These are phyloP conservation scores for Cyclanthera cordifolia DNA, from an alignment of 306 rosid genomes.

Conservation along the genomic window DNA sequence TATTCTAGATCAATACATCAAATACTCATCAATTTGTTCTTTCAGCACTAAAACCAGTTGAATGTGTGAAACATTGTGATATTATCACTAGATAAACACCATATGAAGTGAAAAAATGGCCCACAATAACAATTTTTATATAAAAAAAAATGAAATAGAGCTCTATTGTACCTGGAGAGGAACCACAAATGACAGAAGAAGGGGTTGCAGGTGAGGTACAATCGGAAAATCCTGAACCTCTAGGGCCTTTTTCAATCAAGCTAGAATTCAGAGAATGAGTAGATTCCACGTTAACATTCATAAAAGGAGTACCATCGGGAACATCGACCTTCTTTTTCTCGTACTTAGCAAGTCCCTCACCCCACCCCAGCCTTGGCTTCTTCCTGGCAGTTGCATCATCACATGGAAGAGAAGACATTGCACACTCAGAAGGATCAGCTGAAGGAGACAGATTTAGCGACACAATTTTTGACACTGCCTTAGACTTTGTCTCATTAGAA, in stretches of 20 bases:
- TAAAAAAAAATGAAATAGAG: not conserved
- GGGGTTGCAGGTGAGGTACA: slow-evolving; percentile 95
- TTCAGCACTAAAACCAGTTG: not conserved
- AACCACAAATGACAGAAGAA: slow-evolving; percentile 87
- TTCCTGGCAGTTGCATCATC: slow-evolving; percentile 63
- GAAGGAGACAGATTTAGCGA: slow-evolving; percentile 48
- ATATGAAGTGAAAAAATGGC: not conserved
- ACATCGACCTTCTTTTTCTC: slow-evolving; percentile 87
- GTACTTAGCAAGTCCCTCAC: slow-evolving; percentile 96
- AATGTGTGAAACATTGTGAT: not conserved
- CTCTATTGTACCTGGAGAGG: slow-evolving; percentile 60
- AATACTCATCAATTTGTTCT: not conserved
- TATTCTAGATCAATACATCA: not conserved
- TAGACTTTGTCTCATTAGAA: slow-evolving; percentile 25
- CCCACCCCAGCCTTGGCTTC: slow-evolving; percentile 93
- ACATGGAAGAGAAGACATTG: slow-evolving; percentile 49
- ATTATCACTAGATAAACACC: not conserved
- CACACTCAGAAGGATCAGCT: slow-evolving; percentile 60
- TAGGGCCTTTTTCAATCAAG: slow-evolving; percentile 59
- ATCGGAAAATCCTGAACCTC: slow-evolving; percentile 39
- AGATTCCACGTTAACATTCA: slow-evolving; percentile 31
- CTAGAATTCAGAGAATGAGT: slow-evolving; percentile 34
- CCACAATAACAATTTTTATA: not conserved
- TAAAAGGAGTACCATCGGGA: slow-evolving; percentile 47
- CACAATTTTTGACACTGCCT: slow-evolving; percentile 36